These are phyloP conservation scores for Colletotrichum sp. DNA, from an alignment of 2,329 filamentous ascomycete genomes.

Conservation along the genomic window DNA sequence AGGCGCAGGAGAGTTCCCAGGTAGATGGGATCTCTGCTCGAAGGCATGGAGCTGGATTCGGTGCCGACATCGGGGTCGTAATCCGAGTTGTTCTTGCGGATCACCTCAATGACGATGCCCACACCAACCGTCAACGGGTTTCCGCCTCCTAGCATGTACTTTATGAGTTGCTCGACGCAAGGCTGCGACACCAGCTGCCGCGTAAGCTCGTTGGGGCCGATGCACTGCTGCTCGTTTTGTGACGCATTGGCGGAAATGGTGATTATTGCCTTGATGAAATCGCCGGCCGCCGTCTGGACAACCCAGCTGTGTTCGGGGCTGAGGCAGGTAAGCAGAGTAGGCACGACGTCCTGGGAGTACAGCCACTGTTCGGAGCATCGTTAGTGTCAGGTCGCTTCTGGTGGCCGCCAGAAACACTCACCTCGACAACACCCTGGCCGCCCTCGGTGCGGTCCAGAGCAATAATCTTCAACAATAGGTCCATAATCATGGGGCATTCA, in stretches of 20 bases:
- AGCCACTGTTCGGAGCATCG: slow-evolving; percentile 72
- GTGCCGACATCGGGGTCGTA: slow-evolving; percentile 93
- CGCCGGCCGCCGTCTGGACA: slow-evolving; percentile 94
- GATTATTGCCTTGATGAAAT: slow-evolving; percentile 98
- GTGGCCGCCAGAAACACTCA: slow-evolving; percentile 46
- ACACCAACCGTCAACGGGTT: slow-evolving; percentile 96
- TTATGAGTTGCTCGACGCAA: slow-evolving; percentile 84
- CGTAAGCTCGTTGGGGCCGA: slow-evolving; percentile 95
- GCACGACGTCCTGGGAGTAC: slow-evolving; percentile 86
- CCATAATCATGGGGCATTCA: slow-evolving; percentile 98
- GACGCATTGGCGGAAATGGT: slow-evolving; percentile 98
- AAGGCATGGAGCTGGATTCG: slow-evolving; percentile 79
- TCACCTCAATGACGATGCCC: slow-evolving; percentile 97
- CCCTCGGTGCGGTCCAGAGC: slow-evolving; percentile 92
- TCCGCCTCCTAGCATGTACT: slow-evolving; percentile 90
- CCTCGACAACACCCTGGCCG: slow-evolving; percentile 92
- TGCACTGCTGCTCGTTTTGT: slow-evolving; percentile 98
- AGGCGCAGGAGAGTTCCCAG: slow-evolving; percentile 86
- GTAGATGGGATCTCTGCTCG: slow-evolving; percentile 92
- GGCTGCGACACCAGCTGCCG: slow-evolving; percentile 88
- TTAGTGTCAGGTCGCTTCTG: not conserved
- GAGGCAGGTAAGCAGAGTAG: slow-evolving; percentile 84
- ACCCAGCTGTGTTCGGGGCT: slow-evolving; percentile 85
- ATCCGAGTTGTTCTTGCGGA: slow-evolving; percentile 98
- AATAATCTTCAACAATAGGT: slow-evolving; percentile 94